Conservation (phyloP, 371 early-diverging fungal species). For the Funneliformis caledonium region DNA sequence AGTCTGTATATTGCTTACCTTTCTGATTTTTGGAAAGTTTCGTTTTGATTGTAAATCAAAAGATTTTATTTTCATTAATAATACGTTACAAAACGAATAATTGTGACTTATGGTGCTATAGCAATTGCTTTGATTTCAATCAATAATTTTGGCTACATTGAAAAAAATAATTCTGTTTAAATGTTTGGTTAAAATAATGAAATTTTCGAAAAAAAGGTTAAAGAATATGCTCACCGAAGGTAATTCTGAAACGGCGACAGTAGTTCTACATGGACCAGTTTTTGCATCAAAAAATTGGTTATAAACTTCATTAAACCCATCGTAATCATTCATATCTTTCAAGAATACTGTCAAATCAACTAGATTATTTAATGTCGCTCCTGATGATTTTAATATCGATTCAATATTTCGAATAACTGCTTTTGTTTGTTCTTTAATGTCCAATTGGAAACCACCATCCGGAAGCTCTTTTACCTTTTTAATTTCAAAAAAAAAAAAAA, state of each 20-base stretch:
- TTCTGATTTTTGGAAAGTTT: too few relatives aligned
- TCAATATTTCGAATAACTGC: conserved; percentile 69
- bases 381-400: conserved; percentile 53
- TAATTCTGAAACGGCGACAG: conserved; percentile 56
- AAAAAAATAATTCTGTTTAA: background rate
- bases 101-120: conserved; percentile 39
- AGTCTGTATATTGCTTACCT: too few relatives aligned
- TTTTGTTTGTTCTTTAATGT: conserved; percentile 63
- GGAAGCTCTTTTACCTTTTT: conserved; percentile 49
- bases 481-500: background rate
- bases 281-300: conserved; percentile 56
- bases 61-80: too few relatives aligned
- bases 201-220: background rate
- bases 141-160: conserved; percentile 51
- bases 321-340: conserved; percentile 69
- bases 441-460: conserved; percentile 59
- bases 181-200: background rate
- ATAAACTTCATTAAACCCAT: conserved; percentile 65
- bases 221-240: conserved; percentile 48
- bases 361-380: conserved; percentile 56
- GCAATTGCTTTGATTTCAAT: conserved; percentile 62
- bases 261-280: conserved; percentile 59
- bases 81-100: too few relatives aligned
- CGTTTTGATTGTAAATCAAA: too few relatives aligned
- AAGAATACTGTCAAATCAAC: conserved; percentile 73